Evolutionary conservation across 1,284 basidiomycete species (phyloP).

Genomic region (Xerocomus nothofagi): DNA sequence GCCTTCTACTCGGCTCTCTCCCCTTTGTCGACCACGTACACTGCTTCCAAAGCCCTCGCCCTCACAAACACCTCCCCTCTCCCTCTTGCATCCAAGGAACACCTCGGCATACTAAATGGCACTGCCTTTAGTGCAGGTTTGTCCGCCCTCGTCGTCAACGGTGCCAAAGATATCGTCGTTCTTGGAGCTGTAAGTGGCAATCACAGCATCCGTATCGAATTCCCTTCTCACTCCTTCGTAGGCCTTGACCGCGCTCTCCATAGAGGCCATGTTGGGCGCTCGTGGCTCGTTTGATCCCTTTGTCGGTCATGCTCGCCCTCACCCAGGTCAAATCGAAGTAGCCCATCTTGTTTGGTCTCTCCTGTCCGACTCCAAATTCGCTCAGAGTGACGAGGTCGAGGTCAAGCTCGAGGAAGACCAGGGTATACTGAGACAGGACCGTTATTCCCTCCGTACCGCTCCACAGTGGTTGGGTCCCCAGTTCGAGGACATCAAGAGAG

Average conservation of each 20-base stretch:
- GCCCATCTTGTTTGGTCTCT: conserved; percentile 70
- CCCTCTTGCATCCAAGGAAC: conserved; percentile 77
- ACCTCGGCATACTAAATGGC: conserved; percentile 79
- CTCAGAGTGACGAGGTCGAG: conserved; percentile 58
- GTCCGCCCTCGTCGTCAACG: conserved; percentile 65
- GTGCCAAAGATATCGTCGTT: conserved; percentile 70
- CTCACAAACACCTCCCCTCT: conserved; percentile 68
- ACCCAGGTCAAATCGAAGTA: conserved; percentile 82
- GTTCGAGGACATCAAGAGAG: conserved; percentile 75
- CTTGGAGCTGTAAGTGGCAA: conserved; percentile 45
- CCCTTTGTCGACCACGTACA: conserved; percentile 26
- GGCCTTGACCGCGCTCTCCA: conserved; percentile 81
- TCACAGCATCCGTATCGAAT: too few relatives aligned
- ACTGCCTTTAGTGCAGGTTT: conserved; percentile 78
- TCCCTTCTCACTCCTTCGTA: conserved; percentile 34
- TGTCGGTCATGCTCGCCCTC: conserved; percentile 78
- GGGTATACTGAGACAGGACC: conserved; percentile 60
- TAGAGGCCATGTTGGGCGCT: conserved; percentile 76
- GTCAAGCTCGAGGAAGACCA: conserved; percentile 67
- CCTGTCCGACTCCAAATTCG: conserved; percentile 72
- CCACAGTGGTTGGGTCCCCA: conserved; percentile 89
- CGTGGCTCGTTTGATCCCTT: conserved; percentile 78
- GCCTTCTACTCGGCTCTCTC: conserved; percentile 1
- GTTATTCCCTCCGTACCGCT: conserved; percentile 73
- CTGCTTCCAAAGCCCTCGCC: conserved; percentile 66